Evolutionary conservation across 495 filamentous ascomycete species (phyloP).

Genomic region (Rhypophila decipiens): DNA sequence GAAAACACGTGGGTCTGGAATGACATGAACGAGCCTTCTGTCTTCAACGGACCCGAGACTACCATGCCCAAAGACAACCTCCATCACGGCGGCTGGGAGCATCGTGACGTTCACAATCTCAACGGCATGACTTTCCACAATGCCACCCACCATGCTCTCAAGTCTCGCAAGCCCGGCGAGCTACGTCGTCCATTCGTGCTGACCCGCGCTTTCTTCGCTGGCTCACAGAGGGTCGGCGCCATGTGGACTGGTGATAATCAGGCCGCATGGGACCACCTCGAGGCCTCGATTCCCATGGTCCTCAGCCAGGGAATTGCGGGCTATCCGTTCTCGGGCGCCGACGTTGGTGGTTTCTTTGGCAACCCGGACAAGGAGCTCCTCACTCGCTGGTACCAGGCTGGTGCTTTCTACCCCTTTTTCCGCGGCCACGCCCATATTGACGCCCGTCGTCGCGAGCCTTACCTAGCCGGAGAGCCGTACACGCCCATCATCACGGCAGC

Average conservation of each 20-base stretch:
- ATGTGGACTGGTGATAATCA: slow-evolving; percentile 99
- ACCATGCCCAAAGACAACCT: slow-evolving; percentile 98
- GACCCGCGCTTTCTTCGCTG: slow-evolving; percentile 85
- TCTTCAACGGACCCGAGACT: slow-evolving; percentile 96
- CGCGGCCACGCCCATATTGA: slow-evolving; percentile 97
- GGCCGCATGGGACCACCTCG: slow-evolving; percentile 86
- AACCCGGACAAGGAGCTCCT: slow-evolving; percentile 88
- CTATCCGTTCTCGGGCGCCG: slow-evolving; percentile 90
- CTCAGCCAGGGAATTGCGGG: slow-evolving; percentile 86
- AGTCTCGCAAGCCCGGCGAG: slow-evolving; percentile 75
- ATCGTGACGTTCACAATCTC: slow-evolving; percentile 91
- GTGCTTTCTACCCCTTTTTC: slow-evolving; percentile 98
- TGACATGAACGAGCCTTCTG: slow-evolving; percentile 99
- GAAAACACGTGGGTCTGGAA: slow-evolving; percentile 94
- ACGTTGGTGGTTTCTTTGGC: slow-evolving; percentile 97
- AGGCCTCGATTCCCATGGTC: slow-evolving; percentile 82
- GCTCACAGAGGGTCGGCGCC: slow-evolving; percentile 80
- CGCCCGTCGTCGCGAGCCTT: slow-evolving; percentile 87
- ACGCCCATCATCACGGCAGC: slow-evolving; percentile 80
- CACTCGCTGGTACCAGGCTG: slow-evolving; percentile 93
- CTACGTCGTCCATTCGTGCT: slow-evolving; percentile 77
- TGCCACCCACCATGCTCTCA: slow-evolving; percentile 78
- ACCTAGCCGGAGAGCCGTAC: slow-evolving; percentile 79
- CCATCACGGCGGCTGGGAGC: slow-evolving; percentile 88
- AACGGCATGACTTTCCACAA: slow-evolving; percentile 92